These are phyloP conservation scores for Fusarium sacchari DNA, from an alignment of 2,329 filamentous ascomycete species.

Conservation along the genomic window DNA sequence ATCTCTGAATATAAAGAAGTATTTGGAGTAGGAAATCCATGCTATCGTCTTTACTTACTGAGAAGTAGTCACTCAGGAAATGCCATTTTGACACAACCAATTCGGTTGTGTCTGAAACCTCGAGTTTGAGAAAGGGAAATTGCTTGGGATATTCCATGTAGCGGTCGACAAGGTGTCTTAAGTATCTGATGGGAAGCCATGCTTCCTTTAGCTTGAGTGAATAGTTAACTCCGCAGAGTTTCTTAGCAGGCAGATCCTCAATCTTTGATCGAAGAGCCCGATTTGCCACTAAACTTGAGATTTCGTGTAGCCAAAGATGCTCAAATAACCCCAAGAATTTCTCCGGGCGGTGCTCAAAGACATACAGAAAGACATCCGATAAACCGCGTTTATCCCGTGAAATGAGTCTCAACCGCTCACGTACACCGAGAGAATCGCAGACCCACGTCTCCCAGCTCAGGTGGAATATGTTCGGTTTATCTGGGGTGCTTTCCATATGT, in stretches of 20 bases:
- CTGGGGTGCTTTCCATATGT: neutral
- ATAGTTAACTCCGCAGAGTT: constrained; percentile 4
- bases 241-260: neutral
- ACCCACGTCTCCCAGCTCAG: neutral
- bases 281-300: neutral
- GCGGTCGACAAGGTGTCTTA: neutral
- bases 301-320: constrained; percentile 8
- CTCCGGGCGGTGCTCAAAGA: constrained; percentile 10
- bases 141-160: constrained; percentile 9
- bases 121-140: constrained; percentile 30
- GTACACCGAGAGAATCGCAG: rapidly evolving
- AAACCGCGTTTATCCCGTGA: neutral
- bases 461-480: neutral
- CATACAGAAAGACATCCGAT: neutral
- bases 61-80: neutral
- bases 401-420: neutral
- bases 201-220: neutral
- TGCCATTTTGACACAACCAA: neutral
- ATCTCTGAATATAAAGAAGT: neutral
- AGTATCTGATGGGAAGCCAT: neutral
- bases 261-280: neutral
- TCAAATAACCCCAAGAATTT: constrained; percentile 16
- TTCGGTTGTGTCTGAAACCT: neutral
- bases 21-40: constrained; percentile 31
- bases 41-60: neutral